These are phyloP conservation scores for Cystofilobasidium bisporidii DNA, from an alignment of 768 basidiomycete genomes.

Conservation along the genomic window DNA sequence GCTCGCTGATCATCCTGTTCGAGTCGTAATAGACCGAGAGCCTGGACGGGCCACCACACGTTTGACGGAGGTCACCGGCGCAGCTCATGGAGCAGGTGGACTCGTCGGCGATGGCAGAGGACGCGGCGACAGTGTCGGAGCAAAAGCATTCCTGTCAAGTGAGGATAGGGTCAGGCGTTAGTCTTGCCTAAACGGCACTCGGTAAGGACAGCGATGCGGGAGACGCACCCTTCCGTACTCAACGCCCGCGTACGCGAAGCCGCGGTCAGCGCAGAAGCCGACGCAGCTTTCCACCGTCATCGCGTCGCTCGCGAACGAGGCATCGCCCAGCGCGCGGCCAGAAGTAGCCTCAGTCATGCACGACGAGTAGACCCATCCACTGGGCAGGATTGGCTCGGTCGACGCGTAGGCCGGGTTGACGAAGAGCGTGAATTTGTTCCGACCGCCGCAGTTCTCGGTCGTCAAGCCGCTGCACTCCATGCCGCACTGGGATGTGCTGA, in stretches of 20 bases:
- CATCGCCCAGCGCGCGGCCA: background rate
- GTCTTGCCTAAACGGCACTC: too few relatives aligned
- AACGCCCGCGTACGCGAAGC: constrained; percentile 1
- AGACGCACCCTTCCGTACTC: background rate
- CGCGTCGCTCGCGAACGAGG: background rate
- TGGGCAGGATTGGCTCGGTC: background rate
- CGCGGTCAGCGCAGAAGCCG: background rate
- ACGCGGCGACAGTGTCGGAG: background rate
- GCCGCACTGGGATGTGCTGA: background rate
- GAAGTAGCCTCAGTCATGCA: background rate
- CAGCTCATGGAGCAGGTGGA: background rate
- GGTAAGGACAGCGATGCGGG: too few relatives aligned
- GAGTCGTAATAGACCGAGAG: background rate
- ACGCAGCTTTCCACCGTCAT: background rate
- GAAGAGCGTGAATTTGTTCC: background rate
- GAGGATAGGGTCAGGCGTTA: background rate
- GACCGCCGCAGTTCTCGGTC: background rate
- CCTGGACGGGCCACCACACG: background rate
- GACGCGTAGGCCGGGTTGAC: background rate
- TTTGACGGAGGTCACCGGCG: background rate
- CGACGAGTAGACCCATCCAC: background rate
- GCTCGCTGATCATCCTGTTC: background rate
- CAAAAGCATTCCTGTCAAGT: background rate
- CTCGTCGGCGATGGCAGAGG: background rate
- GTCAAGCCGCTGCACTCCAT: background rate